Evolutionary conservation across 768 basidiomycete species (phyloP).

Genomic region (Xerocomellus amylosporus): DNA sequence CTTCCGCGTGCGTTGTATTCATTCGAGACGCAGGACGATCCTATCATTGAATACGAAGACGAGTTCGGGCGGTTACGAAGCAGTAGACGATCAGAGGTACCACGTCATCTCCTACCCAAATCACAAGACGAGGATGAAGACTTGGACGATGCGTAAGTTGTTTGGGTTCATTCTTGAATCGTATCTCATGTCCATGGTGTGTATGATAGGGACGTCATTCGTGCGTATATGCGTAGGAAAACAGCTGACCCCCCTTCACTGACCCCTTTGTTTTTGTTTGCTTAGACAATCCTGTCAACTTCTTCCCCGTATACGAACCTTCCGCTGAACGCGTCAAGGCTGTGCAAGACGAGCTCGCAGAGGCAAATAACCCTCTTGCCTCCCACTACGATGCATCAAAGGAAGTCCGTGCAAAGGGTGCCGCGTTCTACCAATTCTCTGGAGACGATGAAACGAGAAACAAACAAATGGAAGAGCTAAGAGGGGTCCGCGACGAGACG

Average conservation of each 20-base stretch:
- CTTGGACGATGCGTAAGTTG: conserved; percentile 55
- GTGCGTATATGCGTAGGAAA: conserved; percentile 33
- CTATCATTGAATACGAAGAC: conserved; percentile 81
- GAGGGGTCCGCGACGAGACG: conserved; percentile 66
- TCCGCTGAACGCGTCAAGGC: conserved; percentile 75
- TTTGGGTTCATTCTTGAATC: not conserved
- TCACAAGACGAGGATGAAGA: conserved; percentile 40
- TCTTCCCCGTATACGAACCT: conserved; percentile 88
- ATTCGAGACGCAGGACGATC: conserved; percentile 53
- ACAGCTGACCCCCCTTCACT: not conserved
- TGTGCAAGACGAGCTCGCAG: conserved; percentile 66
- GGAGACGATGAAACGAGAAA: conserved; percentile 75
- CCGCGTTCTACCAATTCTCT: conserved; percentile 91
- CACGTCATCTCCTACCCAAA: conserved; percentile 55
- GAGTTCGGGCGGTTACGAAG: conserved; percentile 81
- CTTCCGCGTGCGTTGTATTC: not conserved
- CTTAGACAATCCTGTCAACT: conserved; percentile 74
- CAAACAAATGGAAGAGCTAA: conserved; percentile 82
- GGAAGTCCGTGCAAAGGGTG: conserved; percentile 87
- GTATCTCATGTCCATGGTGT: conserved; percentile 4
- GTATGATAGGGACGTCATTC: conserved; percentile 53
- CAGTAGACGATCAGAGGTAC: conserved; percentile 70
- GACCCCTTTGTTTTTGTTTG: not conserved
- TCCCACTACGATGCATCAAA: conserved; percentile 78
- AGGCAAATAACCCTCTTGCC: conserved; percentile 65